phyloP scores from a whole-genome alignment of 345 rosid species.

The Hibiscus syriacus region DNA sequence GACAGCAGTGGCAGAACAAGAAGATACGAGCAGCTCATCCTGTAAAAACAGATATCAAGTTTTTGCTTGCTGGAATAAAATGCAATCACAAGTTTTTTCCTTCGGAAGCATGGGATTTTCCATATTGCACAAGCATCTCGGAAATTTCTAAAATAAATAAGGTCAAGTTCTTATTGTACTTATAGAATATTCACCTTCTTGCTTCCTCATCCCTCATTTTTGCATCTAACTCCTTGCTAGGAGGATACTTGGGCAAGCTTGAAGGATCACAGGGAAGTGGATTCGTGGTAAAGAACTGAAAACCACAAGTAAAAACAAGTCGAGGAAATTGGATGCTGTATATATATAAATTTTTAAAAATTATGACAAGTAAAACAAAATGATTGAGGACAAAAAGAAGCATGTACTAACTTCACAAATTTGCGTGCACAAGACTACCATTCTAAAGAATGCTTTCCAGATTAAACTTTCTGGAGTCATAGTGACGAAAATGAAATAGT shows the following conservation, averaged over 20 bases:
- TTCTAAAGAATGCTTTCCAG: neutral
- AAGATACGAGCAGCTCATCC: neutral
- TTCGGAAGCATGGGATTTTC: neutral
- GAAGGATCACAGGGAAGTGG: slow-evolving; percentile 95
- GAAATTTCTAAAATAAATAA: neutral
- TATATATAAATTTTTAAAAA: too few relatives aligned
- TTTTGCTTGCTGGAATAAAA: neutral
- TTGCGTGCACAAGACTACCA: neutral
- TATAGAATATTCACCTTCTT: slow-evolving; percentile 52
- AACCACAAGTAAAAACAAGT: slow-evolving; percentile 18
- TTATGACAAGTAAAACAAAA: too few relatives aligned
- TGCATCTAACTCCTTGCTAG: slow-evolving; percentile 97
- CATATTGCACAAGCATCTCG: neutral
- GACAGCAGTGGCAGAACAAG: neutral
- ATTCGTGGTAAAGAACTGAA: slow-evolving; percentile 68
- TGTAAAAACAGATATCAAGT: neutral
- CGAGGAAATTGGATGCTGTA: neutral
- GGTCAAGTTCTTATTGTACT: neutral
- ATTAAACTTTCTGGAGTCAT: neutral
- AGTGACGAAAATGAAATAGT: neutral
- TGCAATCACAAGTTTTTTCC: neutral
- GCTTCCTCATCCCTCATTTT: slow-evolving; percentile 88
- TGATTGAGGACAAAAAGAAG: neutral
- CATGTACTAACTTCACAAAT: neutral
- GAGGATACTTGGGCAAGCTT: slow-evolving; percentile 92